Evolutionary conservation across 2,329 filamentous ascomycete species (phyloP).

Genomic region (Calonectria hawksworthii): DNA sequence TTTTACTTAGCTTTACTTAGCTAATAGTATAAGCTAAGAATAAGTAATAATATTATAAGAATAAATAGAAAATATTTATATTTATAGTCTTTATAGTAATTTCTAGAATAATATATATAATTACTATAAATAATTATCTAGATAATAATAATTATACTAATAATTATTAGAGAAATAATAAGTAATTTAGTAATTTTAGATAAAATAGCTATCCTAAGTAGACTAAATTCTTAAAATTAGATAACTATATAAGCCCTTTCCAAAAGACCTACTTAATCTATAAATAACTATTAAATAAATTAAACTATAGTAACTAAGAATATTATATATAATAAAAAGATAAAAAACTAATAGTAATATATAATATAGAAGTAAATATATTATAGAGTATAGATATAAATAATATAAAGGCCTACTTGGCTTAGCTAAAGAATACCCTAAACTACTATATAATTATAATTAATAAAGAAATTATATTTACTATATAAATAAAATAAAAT

Average conservation of each 20-base stretch:
- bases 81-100: background rate
- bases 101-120: background rate
- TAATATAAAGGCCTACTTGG: background rate
- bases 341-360: background rate
- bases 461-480: background rate
- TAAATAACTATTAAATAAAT: background rate
- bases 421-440: background rate
- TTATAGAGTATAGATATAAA: background rate
- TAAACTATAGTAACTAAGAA: background rate
- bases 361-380: background rate
- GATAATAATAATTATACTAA: background rate
- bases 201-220: background rate
- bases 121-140: background rate
- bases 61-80: background rate
- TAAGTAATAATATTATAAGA: background rate
- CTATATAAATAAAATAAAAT: background rate
- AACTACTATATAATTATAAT: background rate
- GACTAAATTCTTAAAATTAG: background rate
- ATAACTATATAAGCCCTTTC: background rate
- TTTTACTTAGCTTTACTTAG: background rate
- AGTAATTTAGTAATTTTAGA: background rate
- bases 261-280: background rate
- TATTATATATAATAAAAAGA: background rate
- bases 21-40: background rate
- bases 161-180: background rate